Percentiles rank a stretch among this genome's conserved stretches.
These are phyloP conservation scores for Marchantia paleacea DNA, from an alignment of 225 moss, liverwort and hornwort species.

Conservation along the genomic window DNA sequence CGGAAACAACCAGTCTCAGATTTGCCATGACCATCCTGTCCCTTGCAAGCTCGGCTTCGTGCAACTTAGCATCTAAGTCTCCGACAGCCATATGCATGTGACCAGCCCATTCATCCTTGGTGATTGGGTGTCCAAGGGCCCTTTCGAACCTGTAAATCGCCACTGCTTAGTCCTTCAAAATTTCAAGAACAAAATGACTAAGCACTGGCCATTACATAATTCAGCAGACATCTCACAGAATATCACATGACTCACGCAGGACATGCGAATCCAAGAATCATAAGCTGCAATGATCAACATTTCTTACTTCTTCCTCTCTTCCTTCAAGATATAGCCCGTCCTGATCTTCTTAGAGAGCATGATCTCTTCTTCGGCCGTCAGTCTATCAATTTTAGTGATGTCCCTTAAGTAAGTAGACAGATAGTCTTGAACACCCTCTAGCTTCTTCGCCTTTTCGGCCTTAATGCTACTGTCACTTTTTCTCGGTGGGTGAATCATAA, in stretches of 20 bases:
- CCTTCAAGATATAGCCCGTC: conserved; percentile 62
- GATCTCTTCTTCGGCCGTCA: conserved; percentile 82
- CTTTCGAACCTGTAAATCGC: conserved; percentile 52
- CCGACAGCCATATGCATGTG: conserved; percentile 57
- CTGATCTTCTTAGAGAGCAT: conserved; percentile 79
- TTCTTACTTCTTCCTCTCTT: conserved; percentile 72
- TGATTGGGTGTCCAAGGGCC: conserved; percentile 71
- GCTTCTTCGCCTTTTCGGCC: conserved; percentile 47
- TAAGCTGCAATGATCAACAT: not conserved
- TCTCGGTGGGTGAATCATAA: conserved; percentile 68
- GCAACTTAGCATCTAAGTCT: conserved; percentile 67
- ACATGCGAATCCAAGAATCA: not conserved
- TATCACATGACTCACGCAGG: not conserved
- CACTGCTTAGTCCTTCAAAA: not conserved
- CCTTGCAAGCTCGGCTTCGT: conserved; percentile 88
- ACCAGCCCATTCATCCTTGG: conserved; percentile 83
- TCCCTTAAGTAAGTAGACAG: conserved; percentile 87
- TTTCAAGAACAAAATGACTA: not conserved
- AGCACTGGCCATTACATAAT: not conserved
- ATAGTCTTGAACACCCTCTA: conserved; percentile 86
- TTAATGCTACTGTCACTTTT: conserved; percentile 61
- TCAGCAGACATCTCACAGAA: not conserved
- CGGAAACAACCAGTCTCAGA: conserved; percentile 93
- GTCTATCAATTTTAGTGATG: conserved; percentile 86
- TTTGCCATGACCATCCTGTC: conserved; percentile 99